Evolutionary conservation across 441 rosid genomes (phyloP).

Genomic region (Cnidoscolus chayamansa): DNA sequence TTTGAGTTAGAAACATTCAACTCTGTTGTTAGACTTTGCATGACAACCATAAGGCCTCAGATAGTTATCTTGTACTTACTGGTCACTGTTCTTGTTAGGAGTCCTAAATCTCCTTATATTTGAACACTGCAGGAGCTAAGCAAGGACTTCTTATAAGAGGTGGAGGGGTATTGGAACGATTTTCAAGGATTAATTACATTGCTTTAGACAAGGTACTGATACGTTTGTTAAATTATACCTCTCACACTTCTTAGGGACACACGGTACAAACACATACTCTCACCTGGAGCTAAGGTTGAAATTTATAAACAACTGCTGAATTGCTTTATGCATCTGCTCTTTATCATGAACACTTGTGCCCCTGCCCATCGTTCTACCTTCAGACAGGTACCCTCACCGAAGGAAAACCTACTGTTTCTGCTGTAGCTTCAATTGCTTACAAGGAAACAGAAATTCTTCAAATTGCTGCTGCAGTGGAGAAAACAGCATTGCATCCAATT

Average conservation of each 20-base stretch:
- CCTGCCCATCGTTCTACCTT: conserved; percentile 17
- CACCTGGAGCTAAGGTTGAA: neutral
- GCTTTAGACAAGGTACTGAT: conserved; percentile 85
- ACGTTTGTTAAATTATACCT: conserved; percentile 1
- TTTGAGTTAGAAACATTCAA: neutral
- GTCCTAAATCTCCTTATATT: conserved; percentile 13
- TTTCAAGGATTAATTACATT: conserved; percentile 63
- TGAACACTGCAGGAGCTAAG: conserved; percentile 68
- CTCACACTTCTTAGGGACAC: neutral
- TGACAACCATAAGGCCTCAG: neutral
- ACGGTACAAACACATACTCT: neutral
- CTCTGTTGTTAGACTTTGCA: neutral
- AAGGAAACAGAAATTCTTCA: conserved; percentile 67
- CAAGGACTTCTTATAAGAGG: conserved; percentile 96
- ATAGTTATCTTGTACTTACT: conserved; percentile 2
- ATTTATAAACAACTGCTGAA: neutral
- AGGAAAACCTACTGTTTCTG: conserved; percentile 80
- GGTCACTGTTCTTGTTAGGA: conserved; percentile 3
- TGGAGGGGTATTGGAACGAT: conserved; percentile 89
- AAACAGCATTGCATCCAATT: conserved; percentile 83
- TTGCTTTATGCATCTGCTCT: conserved; percentile 3
- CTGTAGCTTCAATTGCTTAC: conserved; percentile 55
- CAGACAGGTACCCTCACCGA: conserved; percentile 96
- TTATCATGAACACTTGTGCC: neutral
- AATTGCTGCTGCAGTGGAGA: conserved; percentile 91